Evolutionary conservation across 2,329 filamentous ascomycete genomes (phyloP).

Genomic region (Colletotrichum lupini): DNA sequence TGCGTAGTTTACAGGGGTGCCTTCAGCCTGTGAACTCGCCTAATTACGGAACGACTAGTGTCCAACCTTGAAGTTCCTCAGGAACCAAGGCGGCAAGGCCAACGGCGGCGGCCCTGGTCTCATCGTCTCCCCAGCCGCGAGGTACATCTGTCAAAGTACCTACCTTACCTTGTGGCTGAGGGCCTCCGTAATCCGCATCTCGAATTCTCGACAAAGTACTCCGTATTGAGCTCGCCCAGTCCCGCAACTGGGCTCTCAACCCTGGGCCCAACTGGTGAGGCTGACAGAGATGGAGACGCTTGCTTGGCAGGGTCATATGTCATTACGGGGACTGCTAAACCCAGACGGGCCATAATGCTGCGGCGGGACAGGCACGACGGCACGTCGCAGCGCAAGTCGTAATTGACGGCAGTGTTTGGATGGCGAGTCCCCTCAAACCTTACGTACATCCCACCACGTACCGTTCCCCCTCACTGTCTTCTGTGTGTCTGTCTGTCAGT

Average conservation of each 20-base stretch:
- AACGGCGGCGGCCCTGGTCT: neutral
- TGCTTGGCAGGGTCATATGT: slow-evolving; percentile 34
- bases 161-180: neutral
- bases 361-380: slow-evolving; percentile 17
- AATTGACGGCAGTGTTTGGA: slow-evolving; percentile 31
- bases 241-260: slow-evolving; percentile 16
- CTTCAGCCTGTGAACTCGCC: slow-evolving; percentile 16
- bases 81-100: slow-evolving; percentile 1
- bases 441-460: slow-evolving; percentile 25
- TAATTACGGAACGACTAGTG: slow-evolving; percentile 27
- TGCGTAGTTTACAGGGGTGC: slow-evolving; percentile 9
- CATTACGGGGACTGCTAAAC: slow-evolving; percentile 29
- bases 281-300: slow-evolving; percentile 25
- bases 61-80: slow-evolving; percentile 1
- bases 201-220: neutral
- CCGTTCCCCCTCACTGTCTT: neutral
- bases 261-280: slow-evolving; percentile 19
- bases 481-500: neutral
- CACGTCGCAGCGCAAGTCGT: slow-evolving; percentile 21
- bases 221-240: slow-evolving; percentile 8
- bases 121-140: neutral
- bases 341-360: slow-evolving; percentile 12
- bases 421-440: slow-evolving; percentile 32
- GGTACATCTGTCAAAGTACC: neutral
- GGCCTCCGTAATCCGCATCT: neutral